phyloP scores from a whole-genome alignment of 192 early-diverging fungal genomes.

The Globomyces pollinis-pini region DNA sequence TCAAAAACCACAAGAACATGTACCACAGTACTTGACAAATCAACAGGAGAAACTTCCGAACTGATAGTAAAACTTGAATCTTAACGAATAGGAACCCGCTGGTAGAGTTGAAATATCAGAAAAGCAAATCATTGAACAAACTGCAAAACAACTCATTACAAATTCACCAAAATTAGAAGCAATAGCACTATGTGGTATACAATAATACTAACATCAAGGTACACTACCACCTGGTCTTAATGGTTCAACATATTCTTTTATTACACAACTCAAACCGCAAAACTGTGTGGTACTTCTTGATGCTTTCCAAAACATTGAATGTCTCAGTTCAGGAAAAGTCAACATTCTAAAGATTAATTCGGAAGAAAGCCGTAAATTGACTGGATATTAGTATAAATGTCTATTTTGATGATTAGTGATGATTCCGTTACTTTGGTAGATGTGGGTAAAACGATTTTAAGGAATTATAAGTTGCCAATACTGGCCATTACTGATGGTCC shows the following conservation, averaged over 20 bases:
- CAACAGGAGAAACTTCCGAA: slow-evolving; percentile 18
- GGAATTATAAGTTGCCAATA: slow-evolving; percentile 3
- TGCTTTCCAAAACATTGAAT: slow-evolving; percentile 13
- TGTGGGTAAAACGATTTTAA: slow-evolving; percentile 1
- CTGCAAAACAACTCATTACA: not conserved
- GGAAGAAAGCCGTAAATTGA: slow-evolving; percentile 7
- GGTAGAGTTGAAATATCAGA: not conserved
- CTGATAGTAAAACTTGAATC: slow-evolving; percentile 10
- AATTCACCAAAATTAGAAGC: not conserved
- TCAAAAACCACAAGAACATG: slow-evolving; percentile 17
- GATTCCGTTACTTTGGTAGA: not conserved
- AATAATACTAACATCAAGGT: too few species aligned
- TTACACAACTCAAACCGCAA: slow-evolving; percentile 4
- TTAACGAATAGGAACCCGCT: slow-evolving; percentile 9
- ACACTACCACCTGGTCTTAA: slow-evolving; percentile 10
- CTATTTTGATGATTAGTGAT: not conserved
- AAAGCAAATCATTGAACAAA: not conserved
- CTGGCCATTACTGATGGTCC: slow-evolving; percentile 22
- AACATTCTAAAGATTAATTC: slow-evolving; percentile 20
- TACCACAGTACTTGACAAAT: slow-evolving; percentile 16
- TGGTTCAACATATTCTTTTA: slow-evolving; percentile 7
- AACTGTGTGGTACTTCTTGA: slow-evolving; percentile 11
- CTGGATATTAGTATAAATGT: not conserved
- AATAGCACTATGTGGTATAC: slow-evolving; percentile 15
- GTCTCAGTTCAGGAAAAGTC: slow-evolving; percentile 10